phyloP scores from a whole-genome alignment of 352 stramenopile species.

The Phytopythium kandeliae region DNA sequence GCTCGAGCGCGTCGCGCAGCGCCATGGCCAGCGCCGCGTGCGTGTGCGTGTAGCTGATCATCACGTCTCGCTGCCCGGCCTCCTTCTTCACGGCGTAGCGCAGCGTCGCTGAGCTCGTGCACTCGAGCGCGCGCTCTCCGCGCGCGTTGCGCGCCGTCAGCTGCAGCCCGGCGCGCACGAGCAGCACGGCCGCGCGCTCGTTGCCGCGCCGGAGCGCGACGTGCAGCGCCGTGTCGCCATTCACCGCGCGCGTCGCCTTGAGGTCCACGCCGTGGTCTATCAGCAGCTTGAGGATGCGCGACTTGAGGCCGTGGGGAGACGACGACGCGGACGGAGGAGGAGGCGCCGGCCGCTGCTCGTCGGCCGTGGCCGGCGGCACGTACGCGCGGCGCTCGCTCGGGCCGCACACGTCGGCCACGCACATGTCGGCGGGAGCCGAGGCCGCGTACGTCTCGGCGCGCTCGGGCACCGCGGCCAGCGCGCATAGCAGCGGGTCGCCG shows the following conservation, averaged over 20 bases:
- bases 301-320: slow-evolving; percentile 24
- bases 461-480: slow-evolving; percentile 41
- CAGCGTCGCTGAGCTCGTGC: slow-evolving; percentile 53
- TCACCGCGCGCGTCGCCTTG: slow-evolving; percentile 42
- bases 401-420: slow-evolving; percentile 13
- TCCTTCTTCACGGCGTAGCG: slow-evolving; percentile 84
- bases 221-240: slow-evolving; percentile 71
- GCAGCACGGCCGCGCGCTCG: slow-evolving; percentile 53
- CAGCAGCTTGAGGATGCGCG: slow-evolving; percentile 47
- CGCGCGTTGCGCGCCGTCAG: slow-evolving; percentile 56
- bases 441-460: background rate
- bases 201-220: slow-evolving; percentile 68
- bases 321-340: too few relatives aligned
- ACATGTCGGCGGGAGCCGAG: slow-evolving; percentile 8
- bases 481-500: slow-evolving; percentile 60
- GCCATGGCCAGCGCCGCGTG: slow-evolving; percentile 58
- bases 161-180: slow-evolving; percentile 64
- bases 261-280: slow-evolving; percentile 45
- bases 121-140: slow-evolving; percentile 71
- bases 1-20: slow-evolving; percentile 61
- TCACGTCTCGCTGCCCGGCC: slow-evolving; percentile 73
- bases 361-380: slow-evolving; percentile 8
- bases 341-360: background rate
- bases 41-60: slow-evolving; percentile 87
- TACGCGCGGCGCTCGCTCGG: slow-evolving; percentile 17